Evolutionary conservation across 768 basidiomycete genomes (phyloP).

Genomic region (Suillus clintonianus): DNA sequence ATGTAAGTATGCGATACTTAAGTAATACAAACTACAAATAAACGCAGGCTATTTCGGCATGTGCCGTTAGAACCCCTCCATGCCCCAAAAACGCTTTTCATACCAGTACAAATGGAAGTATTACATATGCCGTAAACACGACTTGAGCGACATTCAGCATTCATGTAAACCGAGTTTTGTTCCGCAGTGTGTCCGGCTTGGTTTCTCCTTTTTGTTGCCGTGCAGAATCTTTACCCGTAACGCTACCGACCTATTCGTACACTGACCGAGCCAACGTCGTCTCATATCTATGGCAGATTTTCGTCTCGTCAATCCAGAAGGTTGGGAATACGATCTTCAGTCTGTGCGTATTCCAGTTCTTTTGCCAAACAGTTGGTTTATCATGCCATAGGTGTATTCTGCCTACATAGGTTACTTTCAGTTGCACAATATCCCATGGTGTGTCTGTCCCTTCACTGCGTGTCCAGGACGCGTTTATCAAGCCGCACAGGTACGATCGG

Average conservation of each 20-base stretch:
- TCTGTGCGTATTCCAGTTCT: constrained; percentile 52
- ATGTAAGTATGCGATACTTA: background rate
- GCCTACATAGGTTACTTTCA: constrained; percentile 83
- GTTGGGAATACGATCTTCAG: constrained; percentile 81
- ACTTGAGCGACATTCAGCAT: background rate
- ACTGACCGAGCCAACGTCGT: background rate
- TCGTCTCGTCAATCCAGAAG: constrained; percentile 69
- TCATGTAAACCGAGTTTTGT: background rate
- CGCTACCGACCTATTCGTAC: background rate
- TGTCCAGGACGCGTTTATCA: background rate
- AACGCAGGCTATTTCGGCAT: background rate
- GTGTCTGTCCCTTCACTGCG: constrained; percentile 8
- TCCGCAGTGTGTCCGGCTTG: background rate
- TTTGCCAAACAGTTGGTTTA: background rate
- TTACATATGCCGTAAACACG: background rate
- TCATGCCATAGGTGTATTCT: constrained; percentile 52
- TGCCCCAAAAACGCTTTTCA: background rate
- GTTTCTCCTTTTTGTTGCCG: background rate
- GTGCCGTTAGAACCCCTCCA: background rate
- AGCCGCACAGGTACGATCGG: constrained; percentile 63
- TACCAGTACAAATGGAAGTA: background rate
- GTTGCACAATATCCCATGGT: constrained; percentile 69
- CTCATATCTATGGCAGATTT: constrained; percentile 58
- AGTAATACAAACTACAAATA: background rate
- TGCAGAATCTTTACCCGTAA: background rate